Evolutionary conservation across 2,329 filamentous ascomycete species (phyloP).

Genomic region (Alternaria arbusti): DNA sequence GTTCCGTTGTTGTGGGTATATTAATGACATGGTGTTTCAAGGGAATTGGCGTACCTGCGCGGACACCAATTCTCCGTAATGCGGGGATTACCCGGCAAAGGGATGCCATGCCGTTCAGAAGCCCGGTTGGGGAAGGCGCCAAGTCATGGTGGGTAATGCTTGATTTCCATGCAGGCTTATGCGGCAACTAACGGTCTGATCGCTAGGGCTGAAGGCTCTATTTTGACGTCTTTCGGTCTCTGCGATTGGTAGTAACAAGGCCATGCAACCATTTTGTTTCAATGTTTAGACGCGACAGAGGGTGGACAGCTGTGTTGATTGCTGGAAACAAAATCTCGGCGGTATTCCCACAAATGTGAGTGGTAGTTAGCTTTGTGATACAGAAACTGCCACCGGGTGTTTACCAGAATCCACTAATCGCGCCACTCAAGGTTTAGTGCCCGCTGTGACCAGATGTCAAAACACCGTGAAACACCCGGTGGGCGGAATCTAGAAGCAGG

Average conservation of each 20-base stretch:
- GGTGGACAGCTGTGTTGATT: background rate
- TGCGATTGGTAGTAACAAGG: background rate
- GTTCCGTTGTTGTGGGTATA: slow-evolving; percentile 11
- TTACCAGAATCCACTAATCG: slow-evolving; percentile 2
- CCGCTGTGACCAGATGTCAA: background rate
- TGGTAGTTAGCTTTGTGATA: background rate
- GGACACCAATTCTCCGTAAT: slow-evolving; percentile 12
- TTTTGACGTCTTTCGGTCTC: background rate
- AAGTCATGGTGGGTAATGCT: background rate
- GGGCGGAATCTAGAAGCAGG: slow-evolving; percentile 9
- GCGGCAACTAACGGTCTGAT: background rate
- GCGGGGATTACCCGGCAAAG: slow-evolving; percentile 5
- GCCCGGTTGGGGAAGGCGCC: background rate
- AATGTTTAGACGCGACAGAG: background rate
- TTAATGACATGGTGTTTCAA: slow-evolving; percentile 15
- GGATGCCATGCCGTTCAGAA: background rate
- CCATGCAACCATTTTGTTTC: background rate
- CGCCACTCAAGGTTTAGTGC: background rate
- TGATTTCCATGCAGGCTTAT: slow-evolving; percentile 1
- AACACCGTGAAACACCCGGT: slow-evolving; percentile 10
- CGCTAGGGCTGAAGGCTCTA: background rate
- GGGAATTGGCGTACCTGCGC: slow-evolving; percentile 1
- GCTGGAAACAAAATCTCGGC: slow-evolving; percentile 5
- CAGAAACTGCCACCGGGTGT: slow-evolving; percentile 11
- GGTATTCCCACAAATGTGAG: slow-evolving; percentile 1